phyloP scores from a whole-genome alignment of 2,329 filamentous ascomycete species.

The Aspergillus sp. region DNA sequence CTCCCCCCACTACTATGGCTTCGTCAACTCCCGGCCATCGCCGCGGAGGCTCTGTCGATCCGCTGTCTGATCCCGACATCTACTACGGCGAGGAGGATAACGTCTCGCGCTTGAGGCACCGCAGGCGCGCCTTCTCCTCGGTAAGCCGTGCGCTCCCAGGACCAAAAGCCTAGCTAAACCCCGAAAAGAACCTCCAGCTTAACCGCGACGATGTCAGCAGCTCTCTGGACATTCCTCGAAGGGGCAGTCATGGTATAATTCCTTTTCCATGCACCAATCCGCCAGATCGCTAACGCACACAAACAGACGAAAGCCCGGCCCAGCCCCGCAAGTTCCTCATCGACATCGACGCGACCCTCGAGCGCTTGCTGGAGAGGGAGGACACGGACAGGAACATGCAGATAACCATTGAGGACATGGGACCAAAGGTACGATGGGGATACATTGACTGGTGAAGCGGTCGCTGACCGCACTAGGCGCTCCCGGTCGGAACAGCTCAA shows the following conservation, averaged over 20 bases:
- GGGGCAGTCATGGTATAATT: slow-evolving; percentile 38
- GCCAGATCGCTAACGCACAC: slow-evolving; percentile 8
- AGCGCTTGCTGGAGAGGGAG: slow-evolving; percentile 71
- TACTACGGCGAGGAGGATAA: slow-evolving; percentile 50
- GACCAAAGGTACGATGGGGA: slow-evolving; percentile 60
- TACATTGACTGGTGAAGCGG: neutral
- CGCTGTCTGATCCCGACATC: slow-evolving; percentile 48
- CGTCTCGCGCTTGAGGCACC: slow-evolving; percentile 35
- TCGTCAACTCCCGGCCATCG: slow-evolving; percentile 31
- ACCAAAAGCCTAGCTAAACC: slow-evolving; percentile 8
- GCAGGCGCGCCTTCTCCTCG: slow-evolving; percentile 47
- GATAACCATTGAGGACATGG: slow-evolving; percentile 93
- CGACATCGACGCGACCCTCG: slow-evolving; percentile 73
- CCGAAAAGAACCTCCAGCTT: too few relatives aligned
- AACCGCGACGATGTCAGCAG: slow-evolving; percentile 27
- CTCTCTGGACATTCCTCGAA: slow-evolving; percentile 25
- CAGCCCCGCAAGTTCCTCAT: slow-evolving; percentile 73
- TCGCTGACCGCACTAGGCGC: slow-evolving; percentile 48
- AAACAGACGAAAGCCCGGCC: slow-evolving; percentile 60
- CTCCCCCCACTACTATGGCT: slow-evolving; percentile 32
- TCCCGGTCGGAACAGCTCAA: slow-evolving; percentile 72
- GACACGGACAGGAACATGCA: slow-evolving; percentile 93
- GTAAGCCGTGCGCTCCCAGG: slow-evolving; percentile 40
- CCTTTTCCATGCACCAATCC: neutral
- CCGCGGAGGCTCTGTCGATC: slow-evolving; percentile 41